Percentiles rank a stretch among this genome's conserved stretches.
phyloP scores from a whole-genome alignment of 257 asterid species.

The Avicennia marina region DNA sequence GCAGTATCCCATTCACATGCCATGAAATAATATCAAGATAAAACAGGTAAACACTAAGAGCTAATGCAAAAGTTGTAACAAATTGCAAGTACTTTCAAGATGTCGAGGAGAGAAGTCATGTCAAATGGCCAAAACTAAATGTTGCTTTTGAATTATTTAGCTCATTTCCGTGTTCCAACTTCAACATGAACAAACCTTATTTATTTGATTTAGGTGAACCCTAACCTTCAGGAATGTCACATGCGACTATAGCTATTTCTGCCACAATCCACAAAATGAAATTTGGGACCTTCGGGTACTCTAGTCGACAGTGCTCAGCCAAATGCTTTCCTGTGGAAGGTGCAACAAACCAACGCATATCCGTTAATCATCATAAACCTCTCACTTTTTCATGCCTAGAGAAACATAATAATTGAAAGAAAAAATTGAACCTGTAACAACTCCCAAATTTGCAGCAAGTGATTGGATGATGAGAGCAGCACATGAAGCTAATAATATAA shows the following conservation, averaged over 20 bases:
- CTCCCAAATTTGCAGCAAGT: constrained; percentile 92
- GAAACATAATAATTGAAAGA: too few relatives aligned
- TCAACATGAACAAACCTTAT: background rate
- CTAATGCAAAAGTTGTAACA: background rate
- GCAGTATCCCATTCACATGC: too few relatives aligned
- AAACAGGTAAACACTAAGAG: background rate
- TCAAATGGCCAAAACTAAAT: background rate
- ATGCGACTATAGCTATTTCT: constrained; percentile 87
- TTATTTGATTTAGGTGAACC: background rate
- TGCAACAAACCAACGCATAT: background rate
- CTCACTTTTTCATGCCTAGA: too few relatives aligned
- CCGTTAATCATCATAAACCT: background rate
- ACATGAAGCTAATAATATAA: constrained; percentile 77
- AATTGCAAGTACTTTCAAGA: background rate
- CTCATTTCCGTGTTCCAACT: background rate
- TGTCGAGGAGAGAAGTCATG: background rate
- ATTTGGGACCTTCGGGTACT: constrained; percentile 73
- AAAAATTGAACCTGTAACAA: constrained; percentile 64
- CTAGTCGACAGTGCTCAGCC: constrained; percentile 91
- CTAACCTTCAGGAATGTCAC: constrained; percentile 96
- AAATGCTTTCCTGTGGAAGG: constrained; percentile 72
- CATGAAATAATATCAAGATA: background rate
- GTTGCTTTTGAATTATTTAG: background rate
- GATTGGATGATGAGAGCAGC: constrained; percentile 94
- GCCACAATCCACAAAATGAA: constrained; percentile 84